Conservation (phyloP, 2,329 filamentous ascomycete species). For the Penicillium corylophilum region DNA sequence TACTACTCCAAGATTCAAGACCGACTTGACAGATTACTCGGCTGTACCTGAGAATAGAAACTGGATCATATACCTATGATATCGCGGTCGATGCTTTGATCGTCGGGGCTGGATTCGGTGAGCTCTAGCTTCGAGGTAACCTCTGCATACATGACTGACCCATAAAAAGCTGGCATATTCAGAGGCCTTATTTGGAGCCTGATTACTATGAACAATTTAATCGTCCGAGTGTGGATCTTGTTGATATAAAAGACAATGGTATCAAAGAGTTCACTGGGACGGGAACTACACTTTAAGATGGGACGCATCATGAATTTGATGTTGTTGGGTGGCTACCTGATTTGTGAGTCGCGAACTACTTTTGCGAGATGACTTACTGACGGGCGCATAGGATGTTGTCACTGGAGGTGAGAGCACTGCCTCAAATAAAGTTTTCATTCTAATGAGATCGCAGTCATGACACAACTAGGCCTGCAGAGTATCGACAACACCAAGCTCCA, state of each 20-base stretch:
- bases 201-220: slow-evolving; percentile 53
- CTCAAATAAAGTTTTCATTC: not conserved
- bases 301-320: slow-evolving; percentile 41
- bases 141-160: not conserved
- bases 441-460: slow-evolving; percentile 25
- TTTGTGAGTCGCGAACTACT: slow-evolving; percentile 26
- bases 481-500: slow-evolving; percentile 31
- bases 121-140: not conserved
- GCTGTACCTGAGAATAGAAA: slow-evolving; percentile 1
- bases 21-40: slow-evolving; percentile 12
- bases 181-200: slow-evolving; percentile 48
- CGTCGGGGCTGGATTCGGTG: slow-evolving; percentile 31
- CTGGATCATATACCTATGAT: slow-evolving; percentile 19
- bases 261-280: slow-evolving; percentile 43
- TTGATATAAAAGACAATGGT: slow-evolving; percentile 46
- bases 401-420: slow-evolving; percentile 33
- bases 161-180: slow-evolving; percentile 2
- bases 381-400: slow-evolving; percentile 31
- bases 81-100: slow-evolving; percentile 28
- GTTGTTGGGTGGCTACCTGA: slow-evolving; percentile 45
- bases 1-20: not conserved
- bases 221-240: slow-evolving; percentile 46
- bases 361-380: not conserved
- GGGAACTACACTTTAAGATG: slow-evolving; percentile 43
- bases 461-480: slow-evolving; percentile 40